Evolutionary conservation across 352 stramenopile genomes (phyloP).

Genomic region (Phytopythium ostracodes): DNA sequence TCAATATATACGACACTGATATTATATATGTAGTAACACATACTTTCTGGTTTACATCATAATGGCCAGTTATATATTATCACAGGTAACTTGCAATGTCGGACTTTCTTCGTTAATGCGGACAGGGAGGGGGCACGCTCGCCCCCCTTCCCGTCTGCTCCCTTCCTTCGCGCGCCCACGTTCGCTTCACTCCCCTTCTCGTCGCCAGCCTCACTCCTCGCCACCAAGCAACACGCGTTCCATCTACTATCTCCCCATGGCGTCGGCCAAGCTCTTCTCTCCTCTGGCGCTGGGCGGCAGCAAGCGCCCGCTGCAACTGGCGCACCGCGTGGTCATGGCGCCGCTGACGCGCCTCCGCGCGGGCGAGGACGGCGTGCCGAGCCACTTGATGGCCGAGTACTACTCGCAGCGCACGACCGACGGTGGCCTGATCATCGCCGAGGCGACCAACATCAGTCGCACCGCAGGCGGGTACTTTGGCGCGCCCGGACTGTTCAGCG

Average conservation of each 20-base stretch:
- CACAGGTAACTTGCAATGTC: no score
- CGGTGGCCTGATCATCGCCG: slow-evolving; percentile 56
- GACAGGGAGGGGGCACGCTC: no score
- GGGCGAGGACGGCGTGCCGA: slow-evolving; percentile 29
- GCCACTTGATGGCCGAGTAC: slow-evolving; percentile 41
- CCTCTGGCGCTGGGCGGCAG: slow-evolving; percentile 38
- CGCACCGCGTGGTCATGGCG: slow-evolving; percentile 64
- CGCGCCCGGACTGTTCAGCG: slow-evolving; percentile 42
- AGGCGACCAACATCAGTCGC: slow-evolving; percentile 51
- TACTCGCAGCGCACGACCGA: slow-evolving; percentile 57
- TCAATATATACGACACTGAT: no score
- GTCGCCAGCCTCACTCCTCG: neutral
- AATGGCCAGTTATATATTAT: no score
- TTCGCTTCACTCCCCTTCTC: neutral
- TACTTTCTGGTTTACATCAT: no score
- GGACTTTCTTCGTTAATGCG: no score
- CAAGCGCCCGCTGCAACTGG: slow-evolving; percentile 26
- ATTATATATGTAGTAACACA: no score
- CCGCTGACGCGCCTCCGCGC: slow-evolving; percentile 45
- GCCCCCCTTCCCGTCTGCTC: no score
- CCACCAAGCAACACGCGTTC: neutral
- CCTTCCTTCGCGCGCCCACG: neutral
- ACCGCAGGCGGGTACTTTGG: slow-evolving; percentile 34
- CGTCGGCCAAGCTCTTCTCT: slow-evolving; percentile 33
- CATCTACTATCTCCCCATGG: slow-evolving; percentile 4